Base-by-base conservation (phyloP, 192 early-diverging fungal genomes). In the Backusella australiensis region DNA sequence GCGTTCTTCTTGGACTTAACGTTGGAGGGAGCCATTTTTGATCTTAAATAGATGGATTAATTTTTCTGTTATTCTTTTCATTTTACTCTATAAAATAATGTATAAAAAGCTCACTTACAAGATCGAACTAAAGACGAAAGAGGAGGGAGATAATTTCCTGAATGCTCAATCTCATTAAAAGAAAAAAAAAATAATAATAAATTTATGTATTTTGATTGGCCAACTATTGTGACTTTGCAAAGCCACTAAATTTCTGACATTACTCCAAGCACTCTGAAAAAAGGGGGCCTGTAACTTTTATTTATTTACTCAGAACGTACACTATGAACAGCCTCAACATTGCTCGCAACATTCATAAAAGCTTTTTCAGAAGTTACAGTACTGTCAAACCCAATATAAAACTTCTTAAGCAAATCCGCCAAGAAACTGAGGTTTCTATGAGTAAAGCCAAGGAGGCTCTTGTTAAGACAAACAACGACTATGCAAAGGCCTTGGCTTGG, bases 361-460 rank as follows among this genome's bases (percentile, higher is more conserved):
- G 26, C 21, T 14, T 63, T 14, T 63, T 11, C 39, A 71, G 75
- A 70, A 36, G 19, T 6, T 78, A 78, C 29, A 72, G 71, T 8
- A 76, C 77, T 29, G 36, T 78, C 4, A 86, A 86, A 59, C 81
- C 85, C 15, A 52, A 76, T 66, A 87, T 91, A 41, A 85, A 85
- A 32, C 86, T 93, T 35, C 84, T 97, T 19, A 90, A 91, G 34
- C 77, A 83, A 75, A 86, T 97, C 74, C 92, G 96, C 38, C 89
- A 94, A 82, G 90, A 94, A 67, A 94, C 92, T 35, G 86, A 90
- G 46, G 90, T 93, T 21, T 81, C 89, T 44, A 93, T 98, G 80
- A 87, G 87, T 82, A 95, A 95, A 78, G 96, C 96, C 65, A 93
- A 93, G 74, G 95, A 96, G 77, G 96, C 96, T 15, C 86, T 98